phyloP scores from a whole-genome alignment of 139 green algal species.

The Micromonas commoda region DNA sequence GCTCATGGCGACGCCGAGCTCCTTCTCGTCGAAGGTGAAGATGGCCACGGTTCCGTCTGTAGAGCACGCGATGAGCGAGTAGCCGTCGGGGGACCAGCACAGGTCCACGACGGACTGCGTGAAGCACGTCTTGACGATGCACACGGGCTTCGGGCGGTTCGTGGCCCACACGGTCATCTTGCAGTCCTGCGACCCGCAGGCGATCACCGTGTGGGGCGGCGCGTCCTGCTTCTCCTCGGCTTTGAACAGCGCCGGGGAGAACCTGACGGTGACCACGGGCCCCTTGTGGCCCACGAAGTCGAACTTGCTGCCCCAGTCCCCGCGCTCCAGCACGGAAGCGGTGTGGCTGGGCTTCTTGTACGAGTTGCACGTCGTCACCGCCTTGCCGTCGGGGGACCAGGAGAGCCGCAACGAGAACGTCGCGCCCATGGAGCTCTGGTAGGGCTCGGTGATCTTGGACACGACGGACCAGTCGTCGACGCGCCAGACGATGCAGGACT shows the following conservation, averaged over 20 bases:
- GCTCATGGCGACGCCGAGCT: slow-evolving; percentile 48
- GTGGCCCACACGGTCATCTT: slow-evolving; percentile 53
- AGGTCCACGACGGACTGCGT: slow-evolving; percentile 59
- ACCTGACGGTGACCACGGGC: slow-evolving; percentile 55
- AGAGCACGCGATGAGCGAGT: slow-evolving; percentile 55
- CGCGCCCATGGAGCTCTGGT: slow-evolving; percentile 40
- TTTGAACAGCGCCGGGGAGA: slow-evolving; percentile 64
- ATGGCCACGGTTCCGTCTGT: slow-evolving; percentile 58
- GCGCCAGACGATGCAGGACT: slow-evolving; percentile 74
- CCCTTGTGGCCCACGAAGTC: slow-evolving; percentile 52
- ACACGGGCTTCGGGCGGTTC: slow-evolving; percentile 28
- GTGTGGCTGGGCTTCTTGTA: slow-evolving; percentile 54
- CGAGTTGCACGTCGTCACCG: slow-evolving; percentile 56
- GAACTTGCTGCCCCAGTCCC: slow-evolving; percentile 35
- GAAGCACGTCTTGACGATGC: slow-evolving; percentile 41
- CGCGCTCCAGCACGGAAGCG: slow-evolving; percentile 49
- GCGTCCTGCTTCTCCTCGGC: background rate
- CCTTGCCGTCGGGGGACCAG: slow-evolving; percentile 63
- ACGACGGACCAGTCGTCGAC: slow-evolving; percentile 58
- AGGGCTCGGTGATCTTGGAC: slow-evolving; percentile 43
- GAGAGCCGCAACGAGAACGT: slow-evolving; percentile 50
- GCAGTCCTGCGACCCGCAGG: slow-evolving; percentile 58
- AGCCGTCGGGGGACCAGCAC: slow-evolving; percentile 73
- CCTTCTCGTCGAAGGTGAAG: slow-evolving; percentile 47
- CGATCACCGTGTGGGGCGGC: slow-evolving; percentile 42